Percentiles rank a stretch among this genome's conserved stretches.
phyloP scores from a whole-genome alignment of 768 basidiomycete genomes.

The Suillus luteus region DNA sequence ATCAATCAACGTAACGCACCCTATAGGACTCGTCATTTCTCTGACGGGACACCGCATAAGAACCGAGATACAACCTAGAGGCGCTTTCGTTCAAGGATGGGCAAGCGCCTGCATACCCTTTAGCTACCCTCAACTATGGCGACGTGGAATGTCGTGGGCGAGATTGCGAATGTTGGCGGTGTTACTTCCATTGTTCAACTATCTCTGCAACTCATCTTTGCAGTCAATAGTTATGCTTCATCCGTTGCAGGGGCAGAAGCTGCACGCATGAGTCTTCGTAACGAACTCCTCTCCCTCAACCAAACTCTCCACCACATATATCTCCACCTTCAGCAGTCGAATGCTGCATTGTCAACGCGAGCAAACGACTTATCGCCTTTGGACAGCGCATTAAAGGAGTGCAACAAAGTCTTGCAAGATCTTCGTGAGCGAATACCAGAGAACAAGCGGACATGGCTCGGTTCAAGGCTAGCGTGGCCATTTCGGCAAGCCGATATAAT shows the following conservation, averaged over 20 bases:
- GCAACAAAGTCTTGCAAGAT: neutral
- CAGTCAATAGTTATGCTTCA: conserved; percentile 3
- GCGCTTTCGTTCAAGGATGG: neutral
- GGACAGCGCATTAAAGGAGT: conserved; percentile 1
- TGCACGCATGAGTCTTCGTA: neutral
- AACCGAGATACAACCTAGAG: neutral
- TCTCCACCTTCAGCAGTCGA: neutral
- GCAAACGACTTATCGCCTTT: neutral
- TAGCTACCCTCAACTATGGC: neutral
- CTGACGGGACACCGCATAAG: too few relatives aligned
- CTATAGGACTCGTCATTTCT: too few relatives aligned
- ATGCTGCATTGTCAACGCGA: neutral
- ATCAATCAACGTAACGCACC: too few relatives aligned
- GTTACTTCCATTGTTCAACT: neutral
- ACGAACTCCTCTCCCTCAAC: neutral
- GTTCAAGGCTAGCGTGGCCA: neutral
- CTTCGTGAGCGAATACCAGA: neutral
- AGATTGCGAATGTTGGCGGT: neutral
- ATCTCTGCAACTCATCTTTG: neutral
- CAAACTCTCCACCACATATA: neutral
- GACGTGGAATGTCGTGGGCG: neutral
- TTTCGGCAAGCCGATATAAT: conserved; percentile 1
- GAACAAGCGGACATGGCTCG: neutral
- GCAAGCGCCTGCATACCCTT: neutral
- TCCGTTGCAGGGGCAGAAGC: conserved; percentile 1